phyloP scores from a whole-genome alignment of 176 grass and related monocot genomes.

The Rhynchospora tenuis region DNA sequence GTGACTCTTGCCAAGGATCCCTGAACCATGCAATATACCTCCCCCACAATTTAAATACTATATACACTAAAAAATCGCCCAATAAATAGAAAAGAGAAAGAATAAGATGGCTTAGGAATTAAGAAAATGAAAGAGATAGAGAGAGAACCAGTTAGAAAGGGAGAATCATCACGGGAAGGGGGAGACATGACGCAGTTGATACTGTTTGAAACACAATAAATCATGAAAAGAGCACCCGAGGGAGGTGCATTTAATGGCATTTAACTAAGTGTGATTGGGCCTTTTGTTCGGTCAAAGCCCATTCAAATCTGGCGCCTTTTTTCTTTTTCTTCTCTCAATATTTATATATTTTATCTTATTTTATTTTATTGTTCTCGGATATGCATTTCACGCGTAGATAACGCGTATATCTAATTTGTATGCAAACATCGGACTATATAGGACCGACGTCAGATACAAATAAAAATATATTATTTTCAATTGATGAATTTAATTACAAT shows the following conservation, averaged over 20 bases:
- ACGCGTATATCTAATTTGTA: too few species aligned
- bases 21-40: neutral
- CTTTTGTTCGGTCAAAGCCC: neutral
- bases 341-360: neutral
- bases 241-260: neutral
- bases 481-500: too few species aligned
- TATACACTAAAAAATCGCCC: neutral
- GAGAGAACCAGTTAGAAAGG: neutral
- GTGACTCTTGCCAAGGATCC: neutral
- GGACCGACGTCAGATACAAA: too few species aligned
- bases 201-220: neutral
- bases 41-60: neutral
- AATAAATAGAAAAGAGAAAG: neutral
- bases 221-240: neutral
- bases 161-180: neutral
- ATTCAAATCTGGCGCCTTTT: neutral
- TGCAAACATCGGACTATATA: too few species aligned
- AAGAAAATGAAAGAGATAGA: neutral
- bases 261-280: neutral
- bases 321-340: neutral
- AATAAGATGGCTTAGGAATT: neutral
- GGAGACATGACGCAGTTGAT: neutral
- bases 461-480: too few species aligned
- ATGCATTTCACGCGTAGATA: too few species aligned
- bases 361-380: too few species aligned